These are phyloP conservation scores for Penicillium janthinellum DNA, from an alignment of 2,329 filamentous ascomycete species.

Conservation along the genomic window DNA sequence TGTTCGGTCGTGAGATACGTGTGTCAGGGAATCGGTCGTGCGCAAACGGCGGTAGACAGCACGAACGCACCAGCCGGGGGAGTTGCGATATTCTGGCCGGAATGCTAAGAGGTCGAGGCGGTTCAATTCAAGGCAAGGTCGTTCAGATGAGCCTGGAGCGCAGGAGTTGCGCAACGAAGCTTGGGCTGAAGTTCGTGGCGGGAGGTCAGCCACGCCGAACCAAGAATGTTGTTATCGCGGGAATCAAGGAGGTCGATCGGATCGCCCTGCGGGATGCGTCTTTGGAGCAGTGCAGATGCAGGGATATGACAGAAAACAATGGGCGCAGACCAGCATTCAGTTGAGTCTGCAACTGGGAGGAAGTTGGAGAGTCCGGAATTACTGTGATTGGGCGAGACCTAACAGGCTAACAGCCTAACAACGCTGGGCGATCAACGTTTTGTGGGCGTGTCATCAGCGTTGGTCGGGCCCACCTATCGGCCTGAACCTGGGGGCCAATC, in stretches of 20 bases:
- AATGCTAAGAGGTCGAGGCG: neutral
- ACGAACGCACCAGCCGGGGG: neutral
- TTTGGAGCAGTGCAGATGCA: neutral
- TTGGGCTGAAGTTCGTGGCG: constrained; percentile 5
- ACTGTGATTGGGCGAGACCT: constrained; percentile 24
- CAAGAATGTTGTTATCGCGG: constrained; percentile 9
- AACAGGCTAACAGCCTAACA: constrained; percentile 11
- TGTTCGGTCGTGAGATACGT: neutral
- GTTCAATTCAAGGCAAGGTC: constrained; percentile 6
- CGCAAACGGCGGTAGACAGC: neutral
- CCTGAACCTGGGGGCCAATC: neutral
- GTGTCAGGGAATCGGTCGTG: neutral
- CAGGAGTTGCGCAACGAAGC: constrained; percentile 14
- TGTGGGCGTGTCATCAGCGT: constrained; percentile 6
- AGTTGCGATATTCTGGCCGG: neutral
- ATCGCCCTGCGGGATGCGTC: neutral
- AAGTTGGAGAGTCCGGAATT: constrained; percentile 25
- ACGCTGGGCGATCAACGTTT: constrained; percentile 21
- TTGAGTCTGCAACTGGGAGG: constrained; percentile 9
- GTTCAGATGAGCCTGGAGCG: constrained; percentile 7
- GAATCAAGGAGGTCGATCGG: constrained; percentile 1
- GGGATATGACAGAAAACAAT: neutral
- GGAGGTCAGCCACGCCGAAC: constrained; percentile 2
- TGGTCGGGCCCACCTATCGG: constrained; percentile 9
- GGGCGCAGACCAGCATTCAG: constrained; percentile 2